A percentile compares a stretch with the other conserved stretches of the same genome.
Evolutionary conservation across 768 basidiomycete species (phyloP).

Genomic region (Gyrodon lividus): DNA sequence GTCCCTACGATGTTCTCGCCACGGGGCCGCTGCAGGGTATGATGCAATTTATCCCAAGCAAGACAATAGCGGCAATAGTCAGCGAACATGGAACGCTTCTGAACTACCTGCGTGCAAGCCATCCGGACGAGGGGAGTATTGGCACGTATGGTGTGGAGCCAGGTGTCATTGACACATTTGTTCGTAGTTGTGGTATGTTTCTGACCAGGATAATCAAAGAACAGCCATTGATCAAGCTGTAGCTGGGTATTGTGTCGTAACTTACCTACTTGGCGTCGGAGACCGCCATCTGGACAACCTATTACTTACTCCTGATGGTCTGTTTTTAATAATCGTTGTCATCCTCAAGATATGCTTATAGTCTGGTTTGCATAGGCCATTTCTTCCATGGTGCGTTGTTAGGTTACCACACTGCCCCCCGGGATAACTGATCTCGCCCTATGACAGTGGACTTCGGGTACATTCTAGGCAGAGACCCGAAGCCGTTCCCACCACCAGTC

Average conservation of each 20-base stretch:
- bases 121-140: constrained; percentile 93
- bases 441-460: constrained; percentile 93
- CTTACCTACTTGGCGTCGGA: constrained; percentile 93
- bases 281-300: constrained; percentile 97
- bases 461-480: constrained; percentile 95
- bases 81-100: constrained; percentile 87
- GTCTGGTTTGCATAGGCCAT: constrained; percentile 51
- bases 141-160: constrained; percentile 96
- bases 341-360: constrained; percentile 4
- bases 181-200: constrained; percentile 85
- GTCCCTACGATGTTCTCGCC: constrained; percentile 89
- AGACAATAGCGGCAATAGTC: constrained; percentile 92
- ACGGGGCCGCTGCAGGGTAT: constrained; percentile 92
- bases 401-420: neutral
- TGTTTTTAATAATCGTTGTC: constrained; percentile 16
- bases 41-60: constrained; percentile 94
- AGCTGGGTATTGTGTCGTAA: constrained; percentile 99
- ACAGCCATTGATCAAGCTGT: constrained; percentile 16
- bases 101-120: constrained; percentile 80
- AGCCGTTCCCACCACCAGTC: constrained; percentile 95
- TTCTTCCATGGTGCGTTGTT: constrained; percentile 89
- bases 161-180: constrained; percentile 91
- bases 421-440: constrained; percentile 13
- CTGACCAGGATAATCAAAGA: constrained; percentile 26
- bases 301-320: constrained; percentile 87